Evolutionary conservation across 1,139 yeast genomes (phyloP).

Genomic region (Pneumocystis sp.): DNA sequence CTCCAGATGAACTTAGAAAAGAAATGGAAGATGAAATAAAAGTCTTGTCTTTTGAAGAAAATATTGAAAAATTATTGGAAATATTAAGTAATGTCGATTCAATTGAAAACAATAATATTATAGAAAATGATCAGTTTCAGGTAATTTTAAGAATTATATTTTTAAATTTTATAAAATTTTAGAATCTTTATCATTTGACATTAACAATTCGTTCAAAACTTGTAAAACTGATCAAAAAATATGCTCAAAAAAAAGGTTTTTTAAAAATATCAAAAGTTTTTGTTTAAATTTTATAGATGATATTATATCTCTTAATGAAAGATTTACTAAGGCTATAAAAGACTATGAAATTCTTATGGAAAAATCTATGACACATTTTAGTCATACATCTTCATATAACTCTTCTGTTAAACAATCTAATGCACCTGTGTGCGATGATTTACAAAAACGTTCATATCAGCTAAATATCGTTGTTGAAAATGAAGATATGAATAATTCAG

Average conservation of each 20-base stretch:
- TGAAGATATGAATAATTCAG: background rate
- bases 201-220: conserved; percentile 60
- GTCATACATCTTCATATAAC: background rate
- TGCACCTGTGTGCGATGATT: background rate
- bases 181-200: conserved; percentile 48
- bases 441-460: background rate
- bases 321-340: conserved; percentile 51
- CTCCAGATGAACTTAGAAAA: conserved; percentile 36
- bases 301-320: conserved; percentile 35
- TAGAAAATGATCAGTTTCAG: conserved; percentile 22
- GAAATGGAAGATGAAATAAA: conserved; percentile 32
- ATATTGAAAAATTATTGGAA: conserved; percentile 52
- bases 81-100: conserved; percentile 36
- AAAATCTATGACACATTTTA: conserved; percentile 21
- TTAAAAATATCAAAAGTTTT: conserved; percentile 53
- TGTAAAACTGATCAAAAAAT: conserved; percentile 59
- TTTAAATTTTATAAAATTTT: background rate
- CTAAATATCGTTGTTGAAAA: background rate
- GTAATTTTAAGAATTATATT: background rate
- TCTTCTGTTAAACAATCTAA: background rate
- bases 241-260: conserved; percentile 53
- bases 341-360: conserved; percentile 59
- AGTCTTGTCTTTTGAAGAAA: conserved; percentile 35
- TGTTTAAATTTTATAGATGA: conserved; percentile 41
- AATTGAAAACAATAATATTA: conserved; percentile 27